These are phyloP conservation scores for Raddia guianensis DNA, from an alignment of 176 grass and related monocot species.

Conservation along the genomic window DNA sequence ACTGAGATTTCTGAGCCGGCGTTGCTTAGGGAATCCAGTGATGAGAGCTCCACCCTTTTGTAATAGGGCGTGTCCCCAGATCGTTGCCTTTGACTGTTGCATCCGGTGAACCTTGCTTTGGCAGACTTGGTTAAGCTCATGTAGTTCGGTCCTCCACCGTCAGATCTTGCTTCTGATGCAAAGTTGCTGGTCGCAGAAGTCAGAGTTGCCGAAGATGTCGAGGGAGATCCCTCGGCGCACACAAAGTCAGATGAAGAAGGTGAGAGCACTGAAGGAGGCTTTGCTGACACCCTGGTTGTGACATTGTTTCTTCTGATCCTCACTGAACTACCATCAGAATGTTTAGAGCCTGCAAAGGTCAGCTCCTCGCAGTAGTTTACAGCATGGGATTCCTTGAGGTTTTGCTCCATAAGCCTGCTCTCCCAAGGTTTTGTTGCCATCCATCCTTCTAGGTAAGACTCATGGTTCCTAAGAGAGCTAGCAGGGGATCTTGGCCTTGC, in stretches of 20 bases:
- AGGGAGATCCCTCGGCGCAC: conserved; percentile 41
- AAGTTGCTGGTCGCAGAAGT: conserved; percentile 33
- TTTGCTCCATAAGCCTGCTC: conserved; percentile 45
- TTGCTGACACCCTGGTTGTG: conserved; percentile 52
- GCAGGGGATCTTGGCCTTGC: conserved; percentile 54
- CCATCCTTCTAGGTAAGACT: conserved; percentile 66
- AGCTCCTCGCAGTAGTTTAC: conserved; percentile 43
- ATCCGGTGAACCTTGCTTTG: conserved; percentile 58
- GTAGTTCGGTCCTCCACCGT: conserved; percentile 56
- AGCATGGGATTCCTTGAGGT: conserved; percentile 12
- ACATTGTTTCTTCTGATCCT: conserved; percentile 64
- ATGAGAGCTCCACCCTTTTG: conserved; percentile 49
- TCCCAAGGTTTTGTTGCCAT: conserved; percentile 87
- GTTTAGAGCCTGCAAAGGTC: conserved; percentile 33
- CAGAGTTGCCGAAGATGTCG: conserved; percentile 51
- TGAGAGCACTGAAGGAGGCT: conserved; percentile 44
- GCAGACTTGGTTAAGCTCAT: conserved; percentile 77
- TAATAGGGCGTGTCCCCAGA: conserved; percentile 46
- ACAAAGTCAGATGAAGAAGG: conserved; percentile 59
- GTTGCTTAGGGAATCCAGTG: conserved; percentile 60
- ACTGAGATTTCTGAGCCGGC: conserved; percentile 39
- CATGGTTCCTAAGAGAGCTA: conserved; percentile 41
- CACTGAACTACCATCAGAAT: conserved; percentile 38
- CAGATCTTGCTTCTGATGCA: conserved; percentile 46
- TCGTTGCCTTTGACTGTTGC: conserved; percentile 36